Percentiles rank a stretch among this genome's conserved stretches.
Evolutionary conservation across 1,284 basidiomycete genomes (phyloP).

Genomic region (Marasmius tenuissimus): DNA sequence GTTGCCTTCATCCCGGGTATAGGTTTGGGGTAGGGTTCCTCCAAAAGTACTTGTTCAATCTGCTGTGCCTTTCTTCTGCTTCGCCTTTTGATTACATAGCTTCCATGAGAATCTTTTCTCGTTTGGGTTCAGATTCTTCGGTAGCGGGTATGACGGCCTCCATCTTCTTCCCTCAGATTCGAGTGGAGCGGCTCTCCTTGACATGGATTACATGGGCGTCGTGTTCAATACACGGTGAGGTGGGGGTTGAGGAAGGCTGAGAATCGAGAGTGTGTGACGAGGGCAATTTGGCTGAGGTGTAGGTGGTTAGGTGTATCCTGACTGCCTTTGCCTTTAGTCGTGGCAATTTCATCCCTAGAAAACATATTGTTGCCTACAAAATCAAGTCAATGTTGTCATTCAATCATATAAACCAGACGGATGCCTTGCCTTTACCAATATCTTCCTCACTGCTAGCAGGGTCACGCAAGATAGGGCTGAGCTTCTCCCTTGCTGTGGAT

Average conservation of each 20-base stretch:
- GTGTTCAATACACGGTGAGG: conserved; percentile 33
- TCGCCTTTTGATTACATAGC: conserved; percentile 4
- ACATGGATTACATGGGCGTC: conserved; percentile 75
- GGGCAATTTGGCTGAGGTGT: conserved; percentile 22
- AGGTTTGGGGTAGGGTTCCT: background rate
- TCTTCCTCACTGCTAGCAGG: background rate
- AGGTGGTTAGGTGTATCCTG: too few species aligned
- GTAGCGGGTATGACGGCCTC: conserved; percentile 41
- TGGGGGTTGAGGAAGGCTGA: conserved; percentile 24
- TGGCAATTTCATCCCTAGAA: background rate
- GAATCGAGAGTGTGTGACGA: conserved; percentile 37
- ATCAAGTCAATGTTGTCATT: background rate
- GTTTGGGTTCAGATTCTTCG: conserved; percentile 6
- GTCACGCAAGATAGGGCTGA: too few species aligned
- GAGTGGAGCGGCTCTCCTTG: conserved; percentile 69
- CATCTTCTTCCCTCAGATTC: conserved; percentile 62
- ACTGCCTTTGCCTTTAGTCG: background rate
- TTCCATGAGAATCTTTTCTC: conserved; percentile 2
- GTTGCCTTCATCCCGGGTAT: conserved; percentile 46
- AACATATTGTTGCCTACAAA: background rate
- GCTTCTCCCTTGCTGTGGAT: conserved; percentile 20
- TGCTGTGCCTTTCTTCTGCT: conserved; percentile 12
- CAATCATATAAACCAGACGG: background rate
- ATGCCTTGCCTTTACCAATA: background rate
- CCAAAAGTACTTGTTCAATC: background rate